Percentiles rank a stretch among this genome's conserved stretches.
Conservation (phyloP, 768 basidiomycete species). For the Boletus fagicola region DNA sequence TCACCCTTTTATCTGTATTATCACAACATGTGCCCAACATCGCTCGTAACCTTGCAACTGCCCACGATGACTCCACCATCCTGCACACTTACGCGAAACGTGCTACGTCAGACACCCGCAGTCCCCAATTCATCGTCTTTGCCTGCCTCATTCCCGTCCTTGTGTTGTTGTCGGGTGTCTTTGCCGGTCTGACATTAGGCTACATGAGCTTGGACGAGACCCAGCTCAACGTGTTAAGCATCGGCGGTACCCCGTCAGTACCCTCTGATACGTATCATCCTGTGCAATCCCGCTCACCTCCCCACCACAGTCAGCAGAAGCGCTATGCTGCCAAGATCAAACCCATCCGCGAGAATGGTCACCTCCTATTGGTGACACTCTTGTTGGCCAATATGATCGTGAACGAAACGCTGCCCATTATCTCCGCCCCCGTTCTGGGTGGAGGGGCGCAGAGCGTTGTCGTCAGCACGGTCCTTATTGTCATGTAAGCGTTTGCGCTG, state of each 20-base stretch:
- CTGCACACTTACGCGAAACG: constrained; percentile 34
- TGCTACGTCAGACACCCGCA: constrained; percentile 16
- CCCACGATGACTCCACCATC: constrained; percentile 10
- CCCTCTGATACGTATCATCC: not conserved
- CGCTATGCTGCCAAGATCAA: constrained; percentile 81
- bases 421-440: constrained; percentile 75
- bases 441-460: constrained; percentile 77
- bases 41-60: constrained; percentile 25
- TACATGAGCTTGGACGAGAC: constrained; percentile 94
- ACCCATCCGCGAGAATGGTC: constrained; percentile 82
- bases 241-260: constrained; percentile 78
- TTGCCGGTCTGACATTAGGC: constrained; percentile 89
- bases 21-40: constrained; percentile 46
- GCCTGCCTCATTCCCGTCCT: constrained; percentile 76
- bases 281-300: not conserved
- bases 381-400: constrained; percentile 90
- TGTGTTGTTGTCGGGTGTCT: constrained; percentile 78
- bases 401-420: constrained; percentile 84
- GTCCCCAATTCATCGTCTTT: constrained; percentile 39
- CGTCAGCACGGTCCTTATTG: constrained; percentile 80
- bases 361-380: constrained; percentile 78
- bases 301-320: constrained; percentile 62
- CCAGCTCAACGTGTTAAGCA: constrained; percentile 82
- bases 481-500: constrained; percentile 60
- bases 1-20: constrained; percentile 42